Evolutionary conservation across 2,329 filamentous ascomycete genomes (phyloP), one percentile per base, ranked within the genome.

Genomic region (Boeremia lycopersici): DNA sequence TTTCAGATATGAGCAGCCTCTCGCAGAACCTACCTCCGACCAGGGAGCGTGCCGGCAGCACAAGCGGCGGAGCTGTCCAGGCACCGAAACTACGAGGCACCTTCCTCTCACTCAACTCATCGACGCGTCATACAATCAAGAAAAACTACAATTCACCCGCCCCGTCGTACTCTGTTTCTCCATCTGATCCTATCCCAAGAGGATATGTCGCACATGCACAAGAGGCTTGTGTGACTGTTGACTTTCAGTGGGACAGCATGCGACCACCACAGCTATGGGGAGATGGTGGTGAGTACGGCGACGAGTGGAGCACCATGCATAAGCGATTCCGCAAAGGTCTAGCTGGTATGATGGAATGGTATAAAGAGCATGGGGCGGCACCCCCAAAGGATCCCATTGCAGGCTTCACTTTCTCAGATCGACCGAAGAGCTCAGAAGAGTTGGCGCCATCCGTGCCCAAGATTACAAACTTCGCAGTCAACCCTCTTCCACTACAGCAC

Each of bases 241-340:
- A 99, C 74, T 96, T 91, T 68, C 89, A 93, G 65, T 99, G 95
- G 93, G 93, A 99, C 70, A 97, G 93, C 56, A 93, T 93, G 82
- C 84, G 89, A 12, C 79, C 83, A 2, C 86, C 90, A 0, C 82
- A 91, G 38, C 81, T 87, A 59, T 98, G 95, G 89, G 93, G 93
- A 6, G 87, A 91, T 66, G 93, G 93, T 9, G 95, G 93, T 34
- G 84, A 88, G 38, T 90, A 91, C 65, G 92, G 91, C 1, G 95
- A 99, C 75, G 95, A 98, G 75, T 99, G 95, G 95, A 89, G 91
- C 28, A 82, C 86, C 3, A 98, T 99, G 95, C 95, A 99, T 75
- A 88, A 88, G 70, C 85, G 95, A 19, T 96, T 98, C 68, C 84
- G 92, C 33, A 85, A 82, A 57, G 93, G 93, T 1, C 75, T 97